Evolutionary conservation across 2,329 filamentous ascomycete species (phyloP).

Genomic region (Arthrobotrys megalospora): DNA sequence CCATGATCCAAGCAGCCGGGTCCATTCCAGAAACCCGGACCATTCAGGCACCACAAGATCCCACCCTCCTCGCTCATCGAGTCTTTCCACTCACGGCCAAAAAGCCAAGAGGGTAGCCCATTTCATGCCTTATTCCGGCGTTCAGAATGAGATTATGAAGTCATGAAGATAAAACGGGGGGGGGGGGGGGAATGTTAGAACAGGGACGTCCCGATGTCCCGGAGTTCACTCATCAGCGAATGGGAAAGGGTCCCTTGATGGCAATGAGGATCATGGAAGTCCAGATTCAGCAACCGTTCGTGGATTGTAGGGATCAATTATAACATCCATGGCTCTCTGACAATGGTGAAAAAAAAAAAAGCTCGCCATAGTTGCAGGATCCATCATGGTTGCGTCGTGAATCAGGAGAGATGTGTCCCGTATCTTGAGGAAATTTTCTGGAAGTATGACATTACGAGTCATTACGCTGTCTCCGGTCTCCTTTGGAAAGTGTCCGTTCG

Average conservation of each 20-base stretch:
- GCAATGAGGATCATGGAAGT: not conserved
- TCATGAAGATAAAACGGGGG: constrained; percentile 48
- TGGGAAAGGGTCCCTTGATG: constrained; percentile 21
- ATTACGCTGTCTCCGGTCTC: not conserved
- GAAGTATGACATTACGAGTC: constrained; percentile 5
- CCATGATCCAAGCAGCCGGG: constrained; percentile 61
- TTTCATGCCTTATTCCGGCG: constrained; percentile 33
- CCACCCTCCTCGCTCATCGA: constrained; percentile 19
- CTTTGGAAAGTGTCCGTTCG: constrained; percentile 13
- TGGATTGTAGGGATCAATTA: not conserved
- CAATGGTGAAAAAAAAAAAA: not conserved
- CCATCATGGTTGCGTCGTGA: not conserved
- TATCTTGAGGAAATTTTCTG: constrained; percentile 14
- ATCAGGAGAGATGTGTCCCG: constrained; percentile 14
- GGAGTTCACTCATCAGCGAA: constrained; percentile 9
- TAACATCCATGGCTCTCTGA: constrained; percentile 4
- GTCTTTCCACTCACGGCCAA: constrained; percentile 22
- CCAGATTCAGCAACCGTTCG: constrained; percentile 22
- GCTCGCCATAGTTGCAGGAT: not conserved
- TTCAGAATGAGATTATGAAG: constrained; percentile 42
- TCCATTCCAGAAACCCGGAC: constrained; percentile 61
- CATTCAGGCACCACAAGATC: constrained; percentile 44
- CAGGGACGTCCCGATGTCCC: constrained; percentile 27
- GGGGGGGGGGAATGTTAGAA: constrained; percentile 45
- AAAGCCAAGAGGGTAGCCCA: constrained; percentile 18